A percentile compares a stretch with the other conserved stretches of the same genome.
These are phyloP conservation scores for Rhizopus arrhizus DNA, from an alignment of 371 early-diverging fungal species.

Conservation along the genomic window DNA sequence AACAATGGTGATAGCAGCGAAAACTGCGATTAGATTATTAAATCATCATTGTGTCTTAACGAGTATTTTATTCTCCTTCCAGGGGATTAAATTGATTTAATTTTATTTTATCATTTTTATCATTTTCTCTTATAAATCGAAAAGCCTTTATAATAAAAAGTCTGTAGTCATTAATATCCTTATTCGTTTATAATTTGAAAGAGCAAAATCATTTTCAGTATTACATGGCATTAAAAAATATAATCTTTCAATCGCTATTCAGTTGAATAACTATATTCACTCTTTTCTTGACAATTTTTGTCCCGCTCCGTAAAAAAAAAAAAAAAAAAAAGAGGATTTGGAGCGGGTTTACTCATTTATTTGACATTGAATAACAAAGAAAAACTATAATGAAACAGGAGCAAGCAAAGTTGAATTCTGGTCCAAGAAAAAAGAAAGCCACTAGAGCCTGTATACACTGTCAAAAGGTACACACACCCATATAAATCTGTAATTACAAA, in stretches of 20 bases:
- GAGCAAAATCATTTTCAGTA: too few species aligned
- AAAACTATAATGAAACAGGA: slow-evolving; percentile 21
- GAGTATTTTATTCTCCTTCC: background rate
- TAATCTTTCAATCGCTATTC: background rate
- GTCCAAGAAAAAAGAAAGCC: slow-evolving; percentile 35
- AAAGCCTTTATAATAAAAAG: slow-evolving; percentile 17
- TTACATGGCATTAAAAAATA: too few species aligned
- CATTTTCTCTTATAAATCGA: slow-evolving; percentile 4
- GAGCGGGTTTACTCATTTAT: background rate
- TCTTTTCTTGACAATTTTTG: background rate
- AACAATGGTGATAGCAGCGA: background rate
- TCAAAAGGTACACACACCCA: slow-evolving; percentile 38
- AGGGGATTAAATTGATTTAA: background rate
- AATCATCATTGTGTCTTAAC: background rate
- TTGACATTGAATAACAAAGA: background rate
- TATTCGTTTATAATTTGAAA: too few species aligned
- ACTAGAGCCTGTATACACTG: slow-evolving; percentile 53
- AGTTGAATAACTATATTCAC: background rate
- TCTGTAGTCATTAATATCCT: slow-evolving; percentile 13
- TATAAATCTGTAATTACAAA: background rate
- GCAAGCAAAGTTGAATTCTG: slow-evolving; percentile 18
- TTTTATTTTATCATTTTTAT: slow-evolving; percentile 3
- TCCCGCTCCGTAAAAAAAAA: slow-evolving; percentile 1
- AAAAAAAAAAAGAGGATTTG: background rate
- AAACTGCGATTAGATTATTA: slow-evolving; percentile 2